A percentile compares a stretch with the other conserved stretches of the same genome.
These are phyloP conservation scores for Rossbeevera mucosa DNA, from an alignment of 768 basidiomycete species.

Conservation along the genomic window DNA sequence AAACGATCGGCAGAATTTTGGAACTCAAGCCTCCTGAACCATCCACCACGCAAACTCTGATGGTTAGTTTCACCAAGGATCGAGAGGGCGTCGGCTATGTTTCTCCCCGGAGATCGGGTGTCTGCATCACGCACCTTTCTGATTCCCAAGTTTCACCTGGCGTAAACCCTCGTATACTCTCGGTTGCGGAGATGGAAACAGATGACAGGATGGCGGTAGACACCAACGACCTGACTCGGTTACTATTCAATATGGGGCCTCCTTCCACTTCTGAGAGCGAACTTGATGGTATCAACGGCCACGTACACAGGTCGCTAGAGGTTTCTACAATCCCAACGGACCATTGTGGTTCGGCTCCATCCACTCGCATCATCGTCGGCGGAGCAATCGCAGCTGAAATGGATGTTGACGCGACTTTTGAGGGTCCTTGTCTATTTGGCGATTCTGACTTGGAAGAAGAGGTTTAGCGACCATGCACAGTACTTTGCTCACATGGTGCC, in stretches of 20 bases:
- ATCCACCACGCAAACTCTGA: not conserved
- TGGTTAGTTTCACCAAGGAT: conserved; percentile 17
- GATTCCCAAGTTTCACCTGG: not conserved
- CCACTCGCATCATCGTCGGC: not conserved
- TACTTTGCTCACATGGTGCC: not conserved
- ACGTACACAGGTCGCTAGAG: not conserved
- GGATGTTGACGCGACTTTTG: conserved; percentile 9
- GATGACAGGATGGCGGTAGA: not conserved
- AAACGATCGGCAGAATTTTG: conserved; percentile 27
- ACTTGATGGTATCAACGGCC: not conserved
- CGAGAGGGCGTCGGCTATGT: conserved; percentile 28
- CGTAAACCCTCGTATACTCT: not conserved
- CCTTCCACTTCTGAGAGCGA: not conserved
- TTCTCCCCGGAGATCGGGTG: not conserved
- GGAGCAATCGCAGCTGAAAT: not conserved
- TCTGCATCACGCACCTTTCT: not conserved
- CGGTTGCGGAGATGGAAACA: not conserved
- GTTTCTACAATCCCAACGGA: not conserved
- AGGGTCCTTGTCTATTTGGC: conserved; percentile 28
- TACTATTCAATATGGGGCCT: not conserved
- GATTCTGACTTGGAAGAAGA: conserved; percentile 30
- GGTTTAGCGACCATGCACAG: conserved; percentile 1
- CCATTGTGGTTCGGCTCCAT: not conserved
- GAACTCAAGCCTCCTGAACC: conserved; percentile 8
- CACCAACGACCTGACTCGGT: not conserved